Evolutionary conservation across 306 rosid species (phyloP), one percentile per base, ranked within the genome.

Genomic region (Amphicarpaea edgeworthii): DNA sequence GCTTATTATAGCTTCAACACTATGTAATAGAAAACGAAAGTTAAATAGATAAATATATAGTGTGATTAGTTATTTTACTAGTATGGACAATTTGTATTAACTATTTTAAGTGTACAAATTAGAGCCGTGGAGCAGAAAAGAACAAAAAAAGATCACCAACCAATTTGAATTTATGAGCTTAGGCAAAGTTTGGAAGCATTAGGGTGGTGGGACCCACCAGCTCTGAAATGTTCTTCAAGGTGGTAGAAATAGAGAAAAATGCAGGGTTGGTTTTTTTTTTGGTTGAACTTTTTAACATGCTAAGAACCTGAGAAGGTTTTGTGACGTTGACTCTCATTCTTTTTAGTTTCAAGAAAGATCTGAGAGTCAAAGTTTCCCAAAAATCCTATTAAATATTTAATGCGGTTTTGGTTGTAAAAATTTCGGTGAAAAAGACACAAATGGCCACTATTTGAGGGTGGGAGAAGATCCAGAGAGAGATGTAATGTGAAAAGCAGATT

Each of bases 341-440:
- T 83, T 83, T 73, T 71, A 78, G 78, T 81, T 79, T 40, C 78
- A 74, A 34, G 86, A 85, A 85, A 79, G 75, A 26, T 49, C 47
- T 68, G 46, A 34, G 86, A 85, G 90, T 87, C 90, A 87, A 89
- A 82, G 47, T 79, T 85, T 78, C 77, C 77, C 41, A 43, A 59
- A 54, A 58, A 19, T 68, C 66, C 75, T 45, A 69, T 79, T 53
- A 53, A 69, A 79, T 87, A n/a, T 83, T 65, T 12, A 55, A 20
- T 53, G 50, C 73, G 65, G 70, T 47, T 78, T 64, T 58, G 75
- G 81, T 82, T 87, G 79, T 82, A 78, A 79, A 77, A 82, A 76
- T 88, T 84, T 86, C 83, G 89, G 84, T 79, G 88, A 84, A 79
- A 81, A 77, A 20, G 84, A 88, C 90, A 61, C 43, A 64, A 83